phyloP scores from a whole-genome alignment of 2,329 filamentous ascomycete species.

The Penicillium sp. region DNA sequence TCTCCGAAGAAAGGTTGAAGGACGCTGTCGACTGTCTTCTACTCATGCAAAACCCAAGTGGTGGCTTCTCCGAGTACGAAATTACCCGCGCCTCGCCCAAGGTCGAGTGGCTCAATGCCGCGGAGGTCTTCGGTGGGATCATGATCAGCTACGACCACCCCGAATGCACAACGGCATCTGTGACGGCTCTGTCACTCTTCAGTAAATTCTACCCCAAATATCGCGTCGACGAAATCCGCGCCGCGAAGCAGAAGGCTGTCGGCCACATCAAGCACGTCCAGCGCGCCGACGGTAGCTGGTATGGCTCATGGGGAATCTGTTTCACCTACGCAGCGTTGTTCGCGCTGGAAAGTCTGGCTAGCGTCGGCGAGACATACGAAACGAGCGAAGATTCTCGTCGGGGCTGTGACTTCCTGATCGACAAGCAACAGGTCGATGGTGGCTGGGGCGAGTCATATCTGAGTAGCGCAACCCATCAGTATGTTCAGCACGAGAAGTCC shows the following conservation, averaged over 20 bases:
- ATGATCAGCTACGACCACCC: conserved; percentile 99
- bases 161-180: conserved; percentile 93
- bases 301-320: conserved; percentile 96
- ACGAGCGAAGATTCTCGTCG: conserved; percentile 69
- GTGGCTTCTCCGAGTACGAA: conserved; percentile 90
- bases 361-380: conserved; percentile 75
- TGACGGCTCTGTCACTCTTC: conserved; percentile 84
- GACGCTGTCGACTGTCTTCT: conserved; percentile 89
- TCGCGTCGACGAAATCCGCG: conserved; percentile 69
- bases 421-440: conserved; percentile 81
- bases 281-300: conserved; percentile 85
- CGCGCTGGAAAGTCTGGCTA: conserved; percentile 79
- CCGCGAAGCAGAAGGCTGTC: conserved; percentile 71
- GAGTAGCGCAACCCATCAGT: conserved; percentile 75
- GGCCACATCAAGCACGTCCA: conserved; percentile 81
- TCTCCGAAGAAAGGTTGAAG: conserved; percentile 75
- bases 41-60: conserved; percentile 83
- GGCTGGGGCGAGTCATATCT: conserved; percentile 96
- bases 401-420: conserved; percentile 82
- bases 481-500: conserved; percentile 73
- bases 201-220: conserved; percentile 78
- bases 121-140: conserved; percentile 93
- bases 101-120: conserved; percentile 86
- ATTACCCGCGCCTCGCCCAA: conserved; percentile 72
- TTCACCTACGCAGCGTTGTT: conserved; percentile 98